phyloP scores from a whole-genome alignment of 345 rosid species.

The Combretum micranthum region DNA sequence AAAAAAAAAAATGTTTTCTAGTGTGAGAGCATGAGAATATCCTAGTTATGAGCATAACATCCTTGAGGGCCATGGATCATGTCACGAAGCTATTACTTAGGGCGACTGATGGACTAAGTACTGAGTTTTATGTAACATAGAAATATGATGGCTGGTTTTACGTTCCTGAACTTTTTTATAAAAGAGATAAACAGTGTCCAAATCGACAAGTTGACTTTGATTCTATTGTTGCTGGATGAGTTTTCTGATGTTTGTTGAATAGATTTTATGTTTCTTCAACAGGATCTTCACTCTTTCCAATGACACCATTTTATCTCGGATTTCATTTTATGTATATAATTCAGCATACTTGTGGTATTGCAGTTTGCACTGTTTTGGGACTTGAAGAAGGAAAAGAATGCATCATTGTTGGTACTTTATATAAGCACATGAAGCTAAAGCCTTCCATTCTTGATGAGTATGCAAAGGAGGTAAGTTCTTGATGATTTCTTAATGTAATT shows the following conservation, averaged over 20 bases:
- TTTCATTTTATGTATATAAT: background rate
- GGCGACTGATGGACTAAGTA: background rate
- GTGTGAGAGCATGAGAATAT: background rate
- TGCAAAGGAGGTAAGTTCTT: conserved; percentile 59
- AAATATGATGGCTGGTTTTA: background rate
- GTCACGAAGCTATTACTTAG: background rate
- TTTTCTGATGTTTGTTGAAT: too few species aligned
- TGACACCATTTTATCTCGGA: background rate
- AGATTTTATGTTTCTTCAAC: background rate
- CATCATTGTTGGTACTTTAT: conserved; percentile 79
- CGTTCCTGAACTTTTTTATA: too few species aligned
- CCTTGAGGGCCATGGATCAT: background rate
- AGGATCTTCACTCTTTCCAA: background rate
- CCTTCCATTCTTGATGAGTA: conserved; percentile 94
- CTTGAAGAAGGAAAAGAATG: conserved; percentile 84
- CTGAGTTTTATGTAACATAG: background rate
- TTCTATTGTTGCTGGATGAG: too few species aligned
- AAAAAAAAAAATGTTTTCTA: background rate
- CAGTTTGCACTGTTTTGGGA: conserved; percentile 77
- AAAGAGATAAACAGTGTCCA: too few species aligned
- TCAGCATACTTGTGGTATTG: conserved; percentile 7
- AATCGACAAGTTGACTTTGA: too few species aligned
- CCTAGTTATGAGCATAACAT: background rate
- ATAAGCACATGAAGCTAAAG: conserved; percentile 95
- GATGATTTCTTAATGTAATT: conserved; percentile 4